Evolutionary conservation across 805 yeast species (phyloP), one percentile per base, ranked within the genome.

Genomic region (Diddensiella santjacobensis): DNA sequence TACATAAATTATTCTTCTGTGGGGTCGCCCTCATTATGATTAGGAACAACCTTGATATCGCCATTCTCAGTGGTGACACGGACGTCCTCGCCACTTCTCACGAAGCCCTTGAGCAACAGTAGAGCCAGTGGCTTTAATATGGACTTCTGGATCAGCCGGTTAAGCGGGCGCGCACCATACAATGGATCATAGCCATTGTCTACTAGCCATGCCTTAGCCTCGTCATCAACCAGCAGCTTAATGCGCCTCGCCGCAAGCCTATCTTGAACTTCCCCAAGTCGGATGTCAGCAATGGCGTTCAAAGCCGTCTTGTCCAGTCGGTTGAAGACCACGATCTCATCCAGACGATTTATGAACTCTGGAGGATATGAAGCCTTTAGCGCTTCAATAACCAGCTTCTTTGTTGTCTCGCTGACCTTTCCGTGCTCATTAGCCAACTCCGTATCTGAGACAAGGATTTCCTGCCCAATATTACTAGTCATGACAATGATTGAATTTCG

Each of bases 381-480:
- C 5, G 78, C 71, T 8, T 87, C 85, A 30, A 80, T 65, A 5
- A 93, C 89, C 57, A 74, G 68, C 2, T 63, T 58, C 60, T 83
- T 83, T 2, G 83, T 76, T 15, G 68, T 66, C 1, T 71, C 69
- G 38, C 76, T 67, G 39, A 88, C 84, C 45, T 65, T 68, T 47
- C 79, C 79, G 6, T 80, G 82, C 29, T 72, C 72, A n/a, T 79
- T 68, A 23, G 70, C 69, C 8, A 64, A 57, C 37, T 71, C 67
- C 33, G 70, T 74, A 58, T 87, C 96, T 20, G 81, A 73, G 38
- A 89, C 68, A 57, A 93, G 73, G 38, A 86, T 77, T 55, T 90
- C 96, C 67, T 93, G 98, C 5, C 99, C 99, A 59, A 93, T 87
- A 66, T 91, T 91, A 1, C 96, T 87, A 0, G 99, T 91, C 96